These are phyloP conservation scores for Globisporangium camurandrum DNA, from an alignment of 352 stramenopile genomes.

Conservation along the genomic window DNA sequence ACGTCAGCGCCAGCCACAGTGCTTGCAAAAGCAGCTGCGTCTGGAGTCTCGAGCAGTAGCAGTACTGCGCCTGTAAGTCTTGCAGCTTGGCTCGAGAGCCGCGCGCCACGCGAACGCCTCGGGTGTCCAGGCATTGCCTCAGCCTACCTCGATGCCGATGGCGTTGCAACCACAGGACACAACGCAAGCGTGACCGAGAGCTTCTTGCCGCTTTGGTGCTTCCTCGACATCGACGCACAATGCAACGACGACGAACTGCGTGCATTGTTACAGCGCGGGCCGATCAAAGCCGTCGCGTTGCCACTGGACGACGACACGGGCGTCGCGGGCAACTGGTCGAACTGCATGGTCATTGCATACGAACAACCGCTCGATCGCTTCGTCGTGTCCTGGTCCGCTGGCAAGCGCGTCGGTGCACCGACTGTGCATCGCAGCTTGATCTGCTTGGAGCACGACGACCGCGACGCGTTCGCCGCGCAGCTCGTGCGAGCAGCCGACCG, in stretches of 20 bases:
- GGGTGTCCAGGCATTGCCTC: constrained; percentile 32
- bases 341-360: constrained; percentile 67
- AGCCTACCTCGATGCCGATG: not conserved
- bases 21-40: constrained; percentile 1
- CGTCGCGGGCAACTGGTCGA: constrained; percentile 56
- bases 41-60: constrained; percentile 9
- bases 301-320: constrained; percentile 51
- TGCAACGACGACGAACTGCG: constrained; percentile 9
- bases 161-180: not conserved
- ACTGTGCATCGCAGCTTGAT: constrained; percentile 54
- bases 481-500: constrained; percentile 33
- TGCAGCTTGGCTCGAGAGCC: constrained; percentile 39
- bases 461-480: constrained; percentile 33
- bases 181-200: constrained; percentile 28
- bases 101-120: constrained; percentile 32
- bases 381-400: constrained; percentile 68
- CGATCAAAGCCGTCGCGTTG: constrained; percentile 58
- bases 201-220: constrained; percentile 72
- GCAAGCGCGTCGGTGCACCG: constrained; percentile 60
- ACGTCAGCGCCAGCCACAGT: not conserved
- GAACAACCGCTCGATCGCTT: constrained; percentile 36
- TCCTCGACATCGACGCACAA: constrained; percentile 46
- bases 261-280: constrained; percentile 20
- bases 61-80: constrained; percentile 16
- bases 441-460: constrained; percentile 53